phyloP scores from a whole-genome alignment of 352 stramenopile genomes.

The Phytophthora ramorum region DNA sequence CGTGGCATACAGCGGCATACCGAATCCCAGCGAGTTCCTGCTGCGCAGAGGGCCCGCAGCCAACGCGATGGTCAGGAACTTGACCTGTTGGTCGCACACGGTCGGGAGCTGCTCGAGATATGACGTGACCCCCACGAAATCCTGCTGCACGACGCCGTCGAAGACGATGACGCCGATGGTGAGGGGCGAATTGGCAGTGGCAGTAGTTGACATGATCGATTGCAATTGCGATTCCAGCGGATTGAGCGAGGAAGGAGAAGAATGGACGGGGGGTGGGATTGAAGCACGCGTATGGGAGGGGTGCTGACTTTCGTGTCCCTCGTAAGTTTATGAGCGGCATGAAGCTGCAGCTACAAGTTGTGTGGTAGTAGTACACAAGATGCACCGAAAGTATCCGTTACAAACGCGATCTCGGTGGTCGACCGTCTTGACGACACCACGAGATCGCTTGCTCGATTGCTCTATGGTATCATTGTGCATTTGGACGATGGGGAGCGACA shows the following conservation, averaged over 20 bases:
- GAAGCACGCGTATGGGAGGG: no score
- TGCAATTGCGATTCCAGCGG: slow-evolving; percentile 1
- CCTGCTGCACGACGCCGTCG: slow-evolving; percentile 62
- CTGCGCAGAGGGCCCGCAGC: slow-evolving; percentile 41
- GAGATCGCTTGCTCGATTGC: slow-evolving; percentile 10
- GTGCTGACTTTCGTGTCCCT: slow-evolving; percentile 11
- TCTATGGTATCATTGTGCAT: not conserved
- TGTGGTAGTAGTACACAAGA: slow-evolving; percentile 9
- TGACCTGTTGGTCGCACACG: slow-evolving; percentile 47
- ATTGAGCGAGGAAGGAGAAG: not conserved
- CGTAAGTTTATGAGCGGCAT: slow-evolving; percentile 6
- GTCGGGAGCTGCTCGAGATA: slow-evolving; percentile 66
- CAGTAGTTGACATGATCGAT: slow-evolving; percentile 14
- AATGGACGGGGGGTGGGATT: not conserved
- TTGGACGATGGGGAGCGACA: slow-evolving; percentile 26
- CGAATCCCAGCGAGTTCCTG: slow-evolving; percentile 35
- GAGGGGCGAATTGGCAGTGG: slow-evolving; percentile 25
- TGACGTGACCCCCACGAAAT: slow-evolving; percentile 62
- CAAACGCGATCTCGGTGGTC: slow-evolving; percentile 21
- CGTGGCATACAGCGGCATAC: slow-evolving; percentile 48
- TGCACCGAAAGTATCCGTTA: slow-evolving; percentile 21
- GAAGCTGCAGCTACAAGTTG: not conserved
- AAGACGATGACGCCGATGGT: slow-evolving; percentile 67
- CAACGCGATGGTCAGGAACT: slow-evolving; percentile 60
- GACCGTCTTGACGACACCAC: slow-evolving; percentile 17